Conservation (phyloP, 345 rosid species). For the Salix viminalis region DNA sequence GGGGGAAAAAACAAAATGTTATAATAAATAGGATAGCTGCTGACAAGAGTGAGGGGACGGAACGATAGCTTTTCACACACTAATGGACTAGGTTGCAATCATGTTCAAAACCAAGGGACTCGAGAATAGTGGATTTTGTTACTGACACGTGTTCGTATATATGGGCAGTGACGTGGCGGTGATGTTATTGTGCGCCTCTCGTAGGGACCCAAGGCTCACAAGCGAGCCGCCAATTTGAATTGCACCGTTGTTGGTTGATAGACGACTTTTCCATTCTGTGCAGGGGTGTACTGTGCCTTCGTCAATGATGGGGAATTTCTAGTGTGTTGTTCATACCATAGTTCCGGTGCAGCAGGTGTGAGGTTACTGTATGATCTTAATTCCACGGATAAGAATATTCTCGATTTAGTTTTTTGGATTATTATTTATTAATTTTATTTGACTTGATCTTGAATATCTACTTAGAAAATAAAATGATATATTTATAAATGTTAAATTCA, state of each 20-base stretch:
- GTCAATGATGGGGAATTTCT: neutral
- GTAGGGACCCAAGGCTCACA: neutral
- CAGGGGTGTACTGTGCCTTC: accelerated
- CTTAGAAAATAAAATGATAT: too few species aligned
- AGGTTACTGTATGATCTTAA: neutral
- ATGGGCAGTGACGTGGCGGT: neutral
- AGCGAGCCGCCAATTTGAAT: neutral
- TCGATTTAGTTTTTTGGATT: too few species aligned
- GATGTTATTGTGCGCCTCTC: neutral
- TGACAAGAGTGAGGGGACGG: neutral
- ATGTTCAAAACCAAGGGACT: neutral
- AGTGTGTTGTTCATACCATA: too few species aligned
- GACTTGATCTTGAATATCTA: too few species aligned
- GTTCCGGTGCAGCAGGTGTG: too few species aligned
- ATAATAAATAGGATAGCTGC: too few species aligned
- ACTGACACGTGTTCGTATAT: neutral
- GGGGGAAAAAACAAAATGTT: too few species aligned
- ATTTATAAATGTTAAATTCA: too few species aligned
- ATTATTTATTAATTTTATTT: too few species aligned
- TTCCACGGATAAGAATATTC: too few species aligned
- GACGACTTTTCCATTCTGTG: neutral
- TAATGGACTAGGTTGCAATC: neutral
- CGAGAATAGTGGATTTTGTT: neutral
- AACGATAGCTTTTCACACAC: neutral
- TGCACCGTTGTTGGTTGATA: neutral